These are phyloP conservation scores for Heliocybe sulcata DNA, from an alignment of 1,284 basidiomycete genomes.

Conservation along the genomic window DNA sequence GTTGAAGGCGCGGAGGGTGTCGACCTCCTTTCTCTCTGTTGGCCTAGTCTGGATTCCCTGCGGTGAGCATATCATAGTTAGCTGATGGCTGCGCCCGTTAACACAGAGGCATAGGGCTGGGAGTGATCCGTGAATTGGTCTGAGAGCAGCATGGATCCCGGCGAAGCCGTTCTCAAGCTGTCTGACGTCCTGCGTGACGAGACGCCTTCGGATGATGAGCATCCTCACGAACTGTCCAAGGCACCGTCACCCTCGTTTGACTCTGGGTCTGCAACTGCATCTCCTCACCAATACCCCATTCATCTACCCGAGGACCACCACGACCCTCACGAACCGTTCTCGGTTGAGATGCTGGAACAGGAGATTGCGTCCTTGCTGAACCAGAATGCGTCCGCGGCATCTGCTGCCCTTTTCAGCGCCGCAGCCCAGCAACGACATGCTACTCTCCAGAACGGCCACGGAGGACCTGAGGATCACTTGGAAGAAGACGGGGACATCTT, in stretches of 20 bases:
- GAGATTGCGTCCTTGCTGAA: slow-evolving; percentile 65
- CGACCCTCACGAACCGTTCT: not conserved
- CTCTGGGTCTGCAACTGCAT: slow-evolving; percentile 22
- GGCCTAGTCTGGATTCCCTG: not conserved
- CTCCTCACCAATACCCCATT: slow-evolving; percentile 5
- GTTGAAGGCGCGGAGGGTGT: not conserved
- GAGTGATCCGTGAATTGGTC: not conserved
- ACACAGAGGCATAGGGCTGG: not conserved
- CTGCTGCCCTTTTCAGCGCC: slow-evolving; percentile 49
- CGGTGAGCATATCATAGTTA: not conserved
- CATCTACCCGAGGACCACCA: not conserved
- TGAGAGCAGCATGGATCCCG: slow-evolving; percentile 43
- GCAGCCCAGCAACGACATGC: slow-evolving; percentile 56
- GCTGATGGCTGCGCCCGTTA: not conserved
- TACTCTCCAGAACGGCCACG: slow-evolving; percentile 21
- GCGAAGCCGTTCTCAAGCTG: slow-evolving; percentile 52
- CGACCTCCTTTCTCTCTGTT: not conserved
- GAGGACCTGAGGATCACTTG: slow-evolving; percentile 7
- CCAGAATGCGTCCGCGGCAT: slow-evolving; percentile 60
- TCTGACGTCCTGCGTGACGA: slow-evolving; percentile 78
- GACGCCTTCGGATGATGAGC: slow-evolving; percentile 33
- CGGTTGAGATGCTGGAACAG: slow-evolving; percentile 67
- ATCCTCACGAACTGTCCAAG: not conserved
- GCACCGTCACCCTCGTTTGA: slow-evolving; percentile 16
- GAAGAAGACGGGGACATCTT: not conserved